These are phyloP conservation scores for Venturia oleaginea DNA, from an alignment of 2,329 filamentous ascomycete genomes.

Conservation along the genomic window DNA sequence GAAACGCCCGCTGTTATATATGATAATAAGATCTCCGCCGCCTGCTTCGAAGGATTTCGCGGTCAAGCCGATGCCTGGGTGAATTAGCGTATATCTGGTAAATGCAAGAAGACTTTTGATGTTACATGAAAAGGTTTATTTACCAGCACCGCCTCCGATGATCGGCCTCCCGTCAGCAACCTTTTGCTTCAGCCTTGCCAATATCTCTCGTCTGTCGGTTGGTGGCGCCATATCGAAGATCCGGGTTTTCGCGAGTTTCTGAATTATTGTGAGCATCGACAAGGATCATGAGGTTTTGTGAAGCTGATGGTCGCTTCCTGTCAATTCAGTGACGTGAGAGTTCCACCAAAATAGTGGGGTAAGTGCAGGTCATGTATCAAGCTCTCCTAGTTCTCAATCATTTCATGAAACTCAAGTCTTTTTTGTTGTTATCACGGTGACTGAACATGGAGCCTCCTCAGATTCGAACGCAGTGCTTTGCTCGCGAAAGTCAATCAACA, in stretches of 20 bases:
- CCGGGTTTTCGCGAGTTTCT: neutral
- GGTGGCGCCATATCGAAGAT: conserved; percentile 45
- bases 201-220: conserved; percentile 47
- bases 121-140: conserved; percentile 25
- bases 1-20: conserved; percentile 65
- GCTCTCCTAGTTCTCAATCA: neutral
- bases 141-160: conserved; percentile 54
- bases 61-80: conserved; percentile 53
- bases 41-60: conserved; percentile 63
- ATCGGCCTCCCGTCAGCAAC: conserved; percentile 50
- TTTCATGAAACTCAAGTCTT: neutral
- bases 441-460: conserved; percentile 1
- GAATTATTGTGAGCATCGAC: too few species aligned
- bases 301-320: neutral
- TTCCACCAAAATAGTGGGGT: neutral
- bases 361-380: neutral
- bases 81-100: too few species aligned
- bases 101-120: too few species aligned
- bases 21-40: conserved; percentile 59
- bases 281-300: neutral
- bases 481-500: neutral
- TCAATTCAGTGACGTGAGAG: neutral
- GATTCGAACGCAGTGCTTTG: neutral
- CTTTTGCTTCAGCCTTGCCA: conserved; percentile 44
- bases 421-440: neutral